Conservation (phyloP, 768 basidiomycete species). For the Fibroporia radiculosa region DNA sequence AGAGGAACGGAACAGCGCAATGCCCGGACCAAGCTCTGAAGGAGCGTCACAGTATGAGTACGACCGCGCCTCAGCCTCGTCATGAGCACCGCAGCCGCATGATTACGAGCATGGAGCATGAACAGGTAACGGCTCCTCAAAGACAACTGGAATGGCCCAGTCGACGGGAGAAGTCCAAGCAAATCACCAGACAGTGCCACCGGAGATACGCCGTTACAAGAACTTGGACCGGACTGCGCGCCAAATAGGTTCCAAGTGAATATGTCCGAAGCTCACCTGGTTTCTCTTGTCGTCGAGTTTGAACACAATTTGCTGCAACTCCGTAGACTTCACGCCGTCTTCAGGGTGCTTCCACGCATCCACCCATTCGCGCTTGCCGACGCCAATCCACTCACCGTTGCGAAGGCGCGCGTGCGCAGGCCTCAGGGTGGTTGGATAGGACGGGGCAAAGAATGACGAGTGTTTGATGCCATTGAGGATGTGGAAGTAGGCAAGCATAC, state of each 20-base stretch:
- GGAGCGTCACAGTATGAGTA: too few relatives aligned
- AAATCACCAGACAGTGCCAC: too few relatives aligned
- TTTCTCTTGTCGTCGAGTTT: constrained; percentile 35
- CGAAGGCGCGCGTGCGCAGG: constrained; percentile 50
- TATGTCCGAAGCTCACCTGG: constrained; percentile 24
- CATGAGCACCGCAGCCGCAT: too few relatives aligned
- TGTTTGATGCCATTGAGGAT: constrained; percentile 86
- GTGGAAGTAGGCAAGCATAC: constrained; percentile 93
- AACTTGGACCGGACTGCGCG: too few relatives aligned
- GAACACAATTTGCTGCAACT: constrained; percentile 72
- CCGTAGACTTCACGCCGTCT: constrained; percentile 32
- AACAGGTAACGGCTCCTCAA: too few relatives aligned
- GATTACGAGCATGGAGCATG: too few relatives aligned
- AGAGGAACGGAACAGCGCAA: too few relatives aligned
- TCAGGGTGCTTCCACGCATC: constrained; percentile 25
- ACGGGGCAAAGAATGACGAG: constrained; percentile 67
- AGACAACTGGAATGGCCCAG: too few relatives aligned
- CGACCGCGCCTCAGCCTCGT: too few relatives aligned
- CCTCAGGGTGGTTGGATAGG: constrained; percentile 38
- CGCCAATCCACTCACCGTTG: constrained; percentile 54
- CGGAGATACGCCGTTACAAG: too few relatives aligned
- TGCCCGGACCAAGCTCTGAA: too few relatives aligned
- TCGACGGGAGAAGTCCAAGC: too few relatives aligned
- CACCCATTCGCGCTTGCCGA: constrained; percentile 48
- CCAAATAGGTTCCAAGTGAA: not conserved